These are phyloP conservation scores for Tilletia walkeri DNA, from an alignment of 1,284 basidiomycete genomes.

Conservation along the genomic window DNA sequence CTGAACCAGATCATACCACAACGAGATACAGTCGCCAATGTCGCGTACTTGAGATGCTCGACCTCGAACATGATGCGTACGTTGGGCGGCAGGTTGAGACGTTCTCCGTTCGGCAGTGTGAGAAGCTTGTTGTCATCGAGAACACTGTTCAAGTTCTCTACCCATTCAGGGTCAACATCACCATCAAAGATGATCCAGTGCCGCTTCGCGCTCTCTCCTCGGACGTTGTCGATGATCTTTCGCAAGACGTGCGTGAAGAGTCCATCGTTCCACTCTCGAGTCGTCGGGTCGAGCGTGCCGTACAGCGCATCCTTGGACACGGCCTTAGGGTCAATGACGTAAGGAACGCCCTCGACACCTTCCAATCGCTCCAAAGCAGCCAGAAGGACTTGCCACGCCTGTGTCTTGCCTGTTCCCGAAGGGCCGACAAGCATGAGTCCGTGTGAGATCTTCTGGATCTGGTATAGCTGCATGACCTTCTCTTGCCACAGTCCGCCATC, in stretches of 20 bases:
- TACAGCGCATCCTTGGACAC: slow-evolving; percentile 98
- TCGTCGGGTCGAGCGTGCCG: slow-evolving; percentile 93
- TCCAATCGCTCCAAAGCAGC: slow-evolving; percentile 87
- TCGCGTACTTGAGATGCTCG: slow-evolving; percentile 95
- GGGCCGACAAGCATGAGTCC: slow-evolving; percentile 99
- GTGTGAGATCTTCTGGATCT: slow-evolving; percentile 99
- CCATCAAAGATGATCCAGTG: slow-evolving; percentile 99
- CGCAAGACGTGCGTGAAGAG: slow-evolving; percentile 96
- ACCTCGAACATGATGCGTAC: slow-evolving; percentile 99
- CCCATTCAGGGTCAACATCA: slow-evolving; percentile 99
- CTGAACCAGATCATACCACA: slow-evolving; percentile 99
- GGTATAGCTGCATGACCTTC: slow-evolving; percentile 96
- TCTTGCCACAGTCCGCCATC: slow-evolving; percentile 75
- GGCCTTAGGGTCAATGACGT: slow-evolving; percentile 98
- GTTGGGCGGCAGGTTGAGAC: slow-evolving; percentile 91
- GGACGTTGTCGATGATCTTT: slow-evolving; percentile 97
- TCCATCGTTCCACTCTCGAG: slow-evolving; percentile 99
- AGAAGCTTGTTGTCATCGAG: slow-evolving; percentile 98
- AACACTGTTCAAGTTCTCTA: slow-evolving; percentile 88
- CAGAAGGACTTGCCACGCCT: slow-evolving; percentile 92
- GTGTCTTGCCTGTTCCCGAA: slow-evolving; percentile 93
- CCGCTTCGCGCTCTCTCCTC: slow-evolving; percentile 91
- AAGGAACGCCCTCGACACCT: slow-evolving; percentile 84
- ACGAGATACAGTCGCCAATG: slow-evolving; percentile 95
- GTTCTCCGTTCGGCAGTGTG: slow-evolving; percentile 96